These are phyloP conservation scores for Termitomyces sp. DNA, from an alignment of 768 basidiomycete species.

Conservation along the genomic window DNA sequence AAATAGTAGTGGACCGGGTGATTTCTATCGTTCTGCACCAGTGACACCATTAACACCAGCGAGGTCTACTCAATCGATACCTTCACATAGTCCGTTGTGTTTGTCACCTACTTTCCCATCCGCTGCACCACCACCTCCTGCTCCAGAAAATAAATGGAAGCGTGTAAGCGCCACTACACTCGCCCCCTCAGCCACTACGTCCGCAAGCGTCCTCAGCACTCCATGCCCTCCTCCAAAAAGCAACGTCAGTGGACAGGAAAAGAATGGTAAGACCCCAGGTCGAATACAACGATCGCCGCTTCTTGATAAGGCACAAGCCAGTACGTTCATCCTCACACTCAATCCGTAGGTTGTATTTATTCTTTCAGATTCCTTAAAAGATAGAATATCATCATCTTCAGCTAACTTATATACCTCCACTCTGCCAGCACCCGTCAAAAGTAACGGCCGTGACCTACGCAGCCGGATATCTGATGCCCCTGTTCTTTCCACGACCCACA, in stretches of 20 bases:
- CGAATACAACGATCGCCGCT: background rate
- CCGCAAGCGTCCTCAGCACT: background rate
- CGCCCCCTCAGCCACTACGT: background rate
- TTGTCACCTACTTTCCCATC: constrained; percentile 20
- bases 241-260: background rate
- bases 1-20: constrained; percentile 8
- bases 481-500: background rate
- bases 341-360: background rate
- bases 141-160: constrained; percentile 24
- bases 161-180: constrained; percentile 15
- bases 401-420: background rate
- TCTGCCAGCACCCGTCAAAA: background rate
- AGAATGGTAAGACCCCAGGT: background rate
- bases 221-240: background rate
- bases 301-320: constrained; percentile 2
- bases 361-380: constrained; percentile 6
- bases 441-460: constrained; percentile 8
- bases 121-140: constrained; percentile 13
- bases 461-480: constrained; percentile 12
- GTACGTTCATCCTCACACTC: constrained; percentile 3
- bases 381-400: constrained; percentile 8
- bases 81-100: constrained; percentile 19
- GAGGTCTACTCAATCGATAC: constrained; percentile 3
- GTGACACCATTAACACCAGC: constrained; percentile 12
- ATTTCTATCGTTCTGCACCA: constrained; percentile 12